Evolutionary conservation across 257 asterid genomes (phyloP).

Genomic region (Solanum dulcamara): DNA sequence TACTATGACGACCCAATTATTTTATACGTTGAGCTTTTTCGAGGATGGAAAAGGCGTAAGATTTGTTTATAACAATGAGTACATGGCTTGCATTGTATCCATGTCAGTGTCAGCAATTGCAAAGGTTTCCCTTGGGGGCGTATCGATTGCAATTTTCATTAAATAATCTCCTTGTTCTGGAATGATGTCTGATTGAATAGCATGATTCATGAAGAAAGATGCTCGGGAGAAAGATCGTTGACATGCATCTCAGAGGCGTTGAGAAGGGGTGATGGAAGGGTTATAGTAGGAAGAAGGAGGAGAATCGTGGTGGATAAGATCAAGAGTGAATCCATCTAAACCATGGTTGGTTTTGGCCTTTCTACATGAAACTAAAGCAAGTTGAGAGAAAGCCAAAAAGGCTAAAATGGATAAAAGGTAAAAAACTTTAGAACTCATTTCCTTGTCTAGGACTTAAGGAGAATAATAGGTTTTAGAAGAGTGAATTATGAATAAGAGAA

Average conservation of each 20-base stretch:
- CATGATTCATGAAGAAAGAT: background rate
- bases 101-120: conserved; percentile 46
- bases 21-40: conserved; percentile 10
- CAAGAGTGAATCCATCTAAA: conserved; percentile 32
- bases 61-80: conserved; percentile 27
- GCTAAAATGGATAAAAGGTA: background rate
- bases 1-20: conserved; percentile 19
- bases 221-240: conserved; percentile 34
- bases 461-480: background rate
- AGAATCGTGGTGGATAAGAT: conserved; percentile 42
- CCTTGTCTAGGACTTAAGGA: too few species aligned
- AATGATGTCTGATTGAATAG: background rate
- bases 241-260: conserved; percentile 5
- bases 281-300: conserved; percentile 24
- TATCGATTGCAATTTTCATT: conserved; percentile 36
- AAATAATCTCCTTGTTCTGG: conserved; percentile 29
- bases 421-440: background rate
- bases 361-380: background rate
- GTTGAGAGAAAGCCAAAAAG: background rate
- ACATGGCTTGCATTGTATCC: conserved; percentile 65
- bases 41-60: conserved; percentile 33
- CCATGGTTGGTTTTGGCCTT: background rate
- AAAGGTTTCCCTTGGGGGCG: conserved; percentile 28
- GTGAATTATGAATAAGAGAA: background rate
- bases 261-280: conserved; percentile 17